Evolutionary conservation across 2,329 filamentous ascomycete species (phyloP).

Genomic region (Phialocephala subalpina): DNA sequence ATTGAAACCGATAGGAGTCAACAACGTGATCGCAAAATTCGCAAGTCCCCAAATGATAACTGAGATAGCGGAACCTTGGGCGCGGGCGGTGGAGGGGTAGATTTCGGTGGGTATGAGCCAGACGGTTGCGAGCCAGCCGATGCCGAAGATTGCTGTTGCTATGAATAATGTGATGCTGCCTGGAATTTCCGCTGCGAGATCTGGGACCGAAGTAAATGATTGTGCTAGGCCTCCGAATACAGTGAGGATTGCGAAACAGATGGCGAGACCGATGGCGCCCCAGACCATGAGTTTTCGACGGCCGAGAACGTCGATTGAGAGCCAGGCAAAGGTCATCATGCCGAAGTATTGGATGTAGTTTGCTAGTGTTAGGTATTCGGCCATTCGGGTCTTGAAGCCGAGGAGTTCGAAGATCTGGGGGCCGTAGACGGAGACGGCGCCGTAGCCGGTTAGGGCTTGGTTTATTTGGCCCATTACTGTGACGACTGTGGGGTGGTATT

Average conservation of each 20-base stretch:
- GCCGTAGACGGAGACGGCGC: constrained; percentile 68
- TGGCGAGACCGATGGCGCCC: constrained; percentile 56
- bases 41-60: constrained; percentile 69
- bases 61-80: constrained; percentile 71
- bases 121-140: constrained; percentile 65
- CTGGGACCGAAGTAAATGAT: constrained; percentile 49
- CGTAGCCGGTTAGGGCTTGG: constrained; percentile 65
- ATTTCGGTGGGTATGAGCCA: constrained; percentile 68
- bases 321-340: constrained; percentile 68
- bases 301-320: constrained; percentile 63
- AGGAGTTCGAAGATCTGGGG: constrained; percentile 70
- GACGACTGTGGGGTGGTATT: constrained; percentile 67
- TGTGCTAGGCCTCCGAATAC: constrained; percentile 58
- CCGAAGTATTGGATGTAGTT: constrained; percentile 69
- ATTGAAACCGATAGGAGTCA: constrained; percentile 69
- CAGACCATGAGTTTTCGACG: constrained; percentile 61
- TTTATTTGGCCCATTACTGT: constrained; percentile 70
- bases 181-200: constrained; percentile 54
- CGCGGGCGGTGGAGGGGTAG: constrained; percentile 66
- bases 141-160: constrained; percentile 67
- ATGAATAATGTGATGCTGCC: constrained; percentile 61
- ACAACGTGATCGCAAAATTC: constrained; percentile 53
- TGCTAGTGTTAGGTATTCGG: constrained; percentile 64
- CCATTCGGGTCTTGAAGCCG: constrained; percentile 57
- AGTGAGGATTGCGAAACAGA: constrained; percentile 59